Percentiles rank a stretch among this genome's conserved stretches.
These are phyloP conservation scores for Neofusicoccum parvum DNA, from an alignment of 2,329 filamentous ascomycete genomes.

Conservation along the genomic window DNA sequence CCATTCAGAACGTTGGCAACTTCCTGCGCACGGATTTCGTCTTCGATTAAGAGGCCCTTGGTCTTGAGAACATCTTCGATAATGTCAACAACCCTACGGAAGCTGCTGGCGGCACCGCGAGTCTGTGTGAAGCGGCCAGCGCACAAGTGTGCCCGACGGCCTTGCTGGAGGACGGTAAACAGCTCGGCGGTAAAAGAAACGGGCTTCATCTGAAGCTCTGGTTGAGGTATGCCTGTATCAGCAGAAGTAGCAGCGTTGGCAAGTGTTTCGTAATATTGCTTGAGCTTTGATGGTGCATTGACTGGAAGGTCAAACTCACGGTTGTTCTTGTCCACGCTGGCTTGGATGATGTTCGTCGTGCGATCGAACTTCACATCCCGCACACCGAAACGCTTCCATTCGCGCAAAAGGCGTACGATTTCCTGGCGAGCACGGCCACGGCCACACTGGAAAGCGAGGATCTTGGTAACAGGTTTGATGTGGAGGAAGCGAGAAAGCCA, in stretches of 20 bases:
- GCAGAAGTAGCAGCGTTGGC: not conserved
- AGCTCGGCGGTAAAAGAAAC: conserved; percentile 87
- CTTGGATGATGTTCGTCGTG: conserved; percentile 76
- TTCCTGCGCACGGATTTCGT: conserved; percentile 25
- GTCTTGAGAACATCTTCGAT: conserved; percentile 69
- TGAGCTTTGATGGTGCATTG: not conserved
- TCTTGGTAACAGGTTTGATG: conserved; percentile 77
- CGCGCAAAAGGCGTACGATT: conserved; percentile 70
- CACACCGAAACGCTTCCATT: conserved; percentile 83
- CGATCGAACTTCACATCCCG: conserved; percentile 78
- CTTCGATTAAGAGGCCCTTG: conserved; percentile 68
- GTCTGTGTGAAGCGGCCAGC: conserved; percentile 87
- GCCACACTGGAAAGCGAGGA: conserved; percentile 74
- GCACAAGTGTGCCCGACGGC: conserved; percentile 72
- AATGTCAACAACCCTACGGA: conserved; percentile 79
- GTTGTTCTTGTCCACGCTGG: conserved; percentile 73
- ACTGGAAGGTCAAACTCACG: conserved; percentile 58
- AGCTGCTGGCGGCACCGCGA: conserved; percentile 86
- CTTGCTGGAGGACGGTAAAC: conserved; percentile 86
- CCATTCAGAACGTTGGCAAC: not conserved
- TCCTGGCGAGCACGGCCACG: conserved; percentile 77
- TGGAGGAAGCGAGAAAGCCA: conserved; percentile 90
- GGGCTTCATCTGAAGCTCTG: conserved; percentile 79
- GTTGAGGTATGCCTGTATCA: conserved; percentile 24
- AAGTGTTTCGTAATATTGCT: not conserved